Evolutionary conservation across 2,329 filamentous ascomycete genomes (phyloP).

Genomic region (Penicillium polonicum): DNA sequence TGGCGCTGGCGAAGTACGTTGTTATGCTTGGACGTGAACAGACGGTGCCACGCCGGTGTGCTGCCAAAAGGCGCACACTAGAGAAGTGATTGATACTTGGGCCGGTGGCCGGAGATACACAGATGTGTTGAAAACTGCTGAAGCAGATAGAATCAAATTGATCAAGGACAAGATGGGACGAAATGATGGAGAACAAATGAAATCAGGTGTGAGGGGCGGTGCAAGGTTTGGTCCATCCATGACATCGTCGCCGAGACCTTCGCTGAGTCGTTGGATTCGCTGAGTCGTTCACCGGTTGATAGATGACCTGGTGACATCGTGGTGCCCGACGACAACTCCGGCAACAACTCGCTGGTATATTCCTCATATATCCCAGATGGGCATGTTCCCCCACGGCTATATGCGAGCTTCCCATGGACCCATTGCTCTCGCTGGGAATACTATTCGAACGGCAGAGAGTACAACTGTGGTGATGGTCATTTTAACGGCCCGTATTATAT

Average conservation of each 20-base stretch:
- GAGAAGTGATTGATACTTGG: background rate
- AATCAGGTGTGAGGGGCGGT: too few relatives aligned
- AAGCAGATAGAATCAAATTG: background rate
- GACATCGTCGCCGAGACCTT: background rate
- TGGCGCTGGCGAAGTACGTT: background rate
- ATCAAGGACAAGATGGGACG: too few relatives aligned
- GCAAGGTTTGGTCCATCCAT: too few relatives aligned
- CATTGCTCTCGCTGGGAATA: background rate
- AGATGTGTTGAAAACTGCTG: background rate
- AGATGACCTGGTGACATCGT: too few relatives aligned
- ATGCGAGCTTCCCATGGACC: background rate
- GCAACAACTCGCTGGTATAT: too few relatives aligned
- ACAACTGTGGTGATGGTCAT: too few relatives aligned
- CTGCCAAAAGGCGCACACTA: background rate
- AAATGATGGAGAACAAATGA: too few relatives aligned
- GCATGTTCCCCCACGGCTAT: background rate
- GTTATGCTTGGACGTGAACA: background rate
- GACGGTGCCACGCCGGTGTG: background rate
- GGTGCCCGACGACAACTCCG: too few relatives aligned
- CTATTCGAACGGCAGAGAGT: background rate
- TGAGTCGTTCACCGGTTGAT: too few relatives aligned
- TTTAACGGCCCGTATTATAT: background rate
- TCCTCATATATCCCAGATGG: too few relatives aligned
- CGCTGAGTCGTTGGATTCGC: too few relatives aligned
- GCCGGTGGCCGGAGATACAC: background rate